These are phyloP conservation scores for Penicillium polonicum DNA, from an alignment of 2,329 filamentous ascomycete genomes.

Conservation along the genomic window DNA sequence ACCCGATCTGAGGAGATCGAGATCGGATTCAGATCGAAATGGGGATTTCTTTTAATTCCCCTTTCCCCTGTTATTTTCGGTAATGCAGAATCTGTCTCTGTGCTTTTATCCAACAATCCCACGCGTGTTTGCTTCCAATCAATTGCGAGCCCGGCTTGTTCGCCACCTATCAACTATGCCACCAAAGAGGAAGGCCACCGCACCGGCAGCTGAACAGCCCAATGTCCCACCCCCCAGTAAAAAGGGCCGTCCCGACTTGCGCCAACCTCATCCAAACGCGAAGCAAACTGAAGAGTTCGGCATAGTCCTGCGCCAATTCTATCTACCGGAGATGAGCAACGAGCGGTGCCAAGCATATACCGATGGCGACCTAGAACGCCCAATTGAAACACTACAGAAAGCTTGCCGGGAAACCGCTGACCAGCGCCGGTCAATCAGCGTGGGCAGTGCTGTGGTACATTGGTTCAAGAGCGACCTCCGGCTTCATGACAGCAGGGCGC, in stretches of 20 bases:
- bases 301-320: slow-evolving; percentile 71
- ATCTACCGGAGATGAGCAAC: slow-evolving; percentile 83
- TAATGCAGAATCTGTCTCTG: background rate
- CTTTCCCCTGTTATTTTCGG: background rate
- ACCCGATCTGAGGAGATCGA: background rate
- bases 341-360: slow-evolving; percentile 73
- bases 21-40: background rate
- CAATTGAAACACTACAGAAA: slow-evolving; percentile 65
- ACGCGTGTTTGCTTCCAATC: background rate
- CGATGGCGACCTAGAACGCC: slow-evolving; percentile 65
- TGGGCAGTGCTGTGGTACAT: slow-evolving; percentile 69
- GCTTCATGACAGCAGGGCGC: slow-evolving; percentile 67
- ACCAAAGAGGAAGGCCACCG: slow-evolving; percentile 28
- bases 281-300: slow-evolving; percentile 53
- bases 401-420: slow-evolving; percentile 62
- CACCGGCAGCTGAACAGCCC: slow-evolving; percentile 3
- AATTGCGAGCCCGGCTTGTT: background rate
- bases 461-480: slow-evolving; percentile 89
- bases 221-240: slow-evolving; percentile 18
- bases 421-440: slow-evolving; percentile 52
- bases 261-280: slow-evolving; percentile 34
- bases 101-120: background rate
- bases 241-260: slow-evolving; percentile 18
- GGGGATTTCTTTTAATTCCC: background rate
- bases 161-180: slow-evolving; percentile 19